Evolutionary conservation across 2,329 filamentous ascomycete genomes (phyloP).

Genomic region (Trichoderma sp.): DNA sequence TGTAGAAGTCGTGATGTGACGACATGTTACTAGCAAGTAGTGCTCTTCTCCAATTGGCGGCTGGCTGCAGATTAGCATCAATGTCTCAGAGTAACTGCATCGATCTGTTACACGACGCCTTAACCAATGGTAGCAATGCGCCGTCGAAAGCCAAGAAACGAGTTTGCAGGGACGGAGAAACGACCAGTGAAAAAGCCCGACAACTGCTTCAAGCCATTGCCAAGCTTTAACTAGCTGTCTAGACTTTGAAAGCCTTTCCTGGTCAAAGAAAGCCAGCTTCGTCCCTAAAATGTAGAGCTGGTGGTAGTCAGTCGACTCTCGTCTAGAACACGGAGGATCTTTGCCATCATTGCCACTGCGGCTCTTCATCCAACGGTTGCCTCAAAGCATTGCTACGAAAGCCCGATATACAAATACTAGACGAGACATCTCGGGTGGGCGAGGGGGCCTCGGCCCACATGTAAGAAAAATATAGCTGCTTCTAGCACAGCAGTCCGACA

Average conservation of each 20-base stretch:
- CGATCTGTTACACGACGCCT: background rate
- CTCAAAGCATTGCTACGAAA: background rate
- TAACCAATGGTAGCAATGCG: background rate
- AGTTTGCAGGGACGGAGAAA: background rate
- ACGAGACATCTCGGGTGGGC: background rate
- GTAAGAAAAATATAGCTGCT: background rate
- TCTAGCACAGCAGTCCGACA: background rate
- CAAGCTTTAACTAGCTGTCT: background rate
- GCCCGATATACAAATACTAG: background rate
- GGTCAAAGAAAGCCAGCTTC: background rate
- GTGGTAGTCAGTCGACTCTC: background rate
- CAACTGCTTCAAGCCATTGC: background rate
- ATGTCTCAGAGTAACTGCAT: background rate
- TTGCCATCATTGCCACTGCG: background rate
- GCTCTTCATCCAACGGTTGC: background rate
- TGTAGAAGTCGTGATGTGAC: background rate
- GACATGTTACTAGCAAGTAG: background rate
- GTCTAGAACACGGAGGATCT: background rate
- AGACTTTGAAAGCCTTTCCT: background rate
- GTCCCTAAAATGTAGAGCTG: background rate
- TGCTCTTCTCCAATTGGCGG: background rate
- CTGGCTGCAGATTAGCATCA: background rate
- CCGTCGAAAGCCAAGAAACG: background rate
- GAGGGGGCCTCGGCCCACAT: background rate
- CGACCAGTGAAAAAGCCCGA: background rate